Evolutionary conservation across 257 asterid species (phyloP), one percentile per base, ranked within the genome.

Genomic region (Solanum verrucosum): DNA sequence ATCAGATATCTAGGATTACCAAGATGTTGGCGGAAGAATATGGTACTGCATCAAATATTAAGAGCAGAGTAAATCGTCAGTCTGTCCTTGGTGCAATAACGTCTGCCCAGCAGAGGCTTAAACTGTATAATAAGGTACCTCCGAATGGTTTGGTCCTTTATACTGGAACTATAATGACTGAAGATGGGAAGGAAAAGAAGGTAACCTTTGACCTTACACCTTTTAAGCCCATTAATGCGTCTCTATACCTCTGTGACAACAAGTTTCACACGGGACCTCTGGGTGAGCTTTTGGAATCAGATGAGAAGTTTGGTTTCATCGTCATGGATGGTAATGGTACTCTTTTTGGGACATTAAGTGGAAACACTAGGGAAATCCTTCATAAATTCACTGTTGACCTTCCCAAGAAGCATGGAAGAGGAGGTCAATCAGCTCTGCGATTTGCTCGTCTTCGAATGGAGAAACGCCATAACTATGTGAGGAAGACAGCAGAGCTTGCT

Each of bases 251-350:
- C 1, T 91, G 92, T 84, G 93, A 91, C 91, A 91, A 90, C 63
- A 91, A 91, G 89, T 91, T 91, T 86, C 93, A 91, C 31, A 91
- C 93, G 12, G 92, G 71, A 63, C 92, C 93, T 34, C 89, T 91
- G 21, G 89, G 91, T 9, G 93, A 91, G 86, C 91, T 91, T 44
- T 65, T 91, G 77, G 92, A 91, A 88, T 90, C 93, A 60, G 93
- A 90, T 88, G 93, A 90, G 67, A 91, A 91, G 87, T 91, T 90
- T 89, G 93, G 93, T 15, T 92, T 92, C 83, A 92, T 92, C 15
- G 92, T 92, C 90, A 92, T 92, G 93, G 93, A 90, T 81, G 92
- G 93, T 29, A 92, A 92, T 67, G 93, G 93, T 44, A 92, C 93
- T 9, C 91, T 90, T 21, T 92, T 92, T 81, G 93, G 93, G 49